Base-by-base conservation (phyloP, 148 eudicot species). In the Fagopyrum homotropicum region DNA sequence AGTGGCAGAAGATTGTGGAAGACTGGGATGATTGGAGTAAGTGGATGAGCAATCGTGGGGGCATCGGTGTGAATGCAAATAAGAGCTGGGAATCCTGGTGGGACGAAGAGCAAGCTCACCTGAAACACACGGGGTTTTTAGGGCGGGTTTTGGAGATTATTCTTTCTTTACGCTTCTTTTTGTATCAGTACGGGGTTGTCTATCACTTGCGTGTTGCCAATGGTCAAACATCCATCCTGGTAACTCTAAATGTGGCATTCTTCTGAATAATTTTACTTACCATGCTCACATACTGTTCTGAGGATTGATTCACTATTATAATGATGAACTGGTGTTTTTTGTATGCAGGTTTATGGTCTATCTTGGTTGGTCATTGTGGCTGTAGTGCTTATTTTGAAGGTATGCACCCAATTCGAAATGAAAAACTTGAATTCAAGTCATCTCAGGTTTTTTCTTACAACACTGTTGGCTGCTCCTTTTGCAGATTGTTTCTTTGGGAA, bases 331-430 rank as follows among this genome's bases (percentile, higher is more conserved):
- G 40, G 3, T 1, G 3, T 16, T 70, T 46, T 26, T 51, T 40
- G 56, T 81, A 35, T 80, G 66, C 86, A 91, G 96, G 87, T 87
- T 26, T 91, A 91, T 77, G 92, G 84, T 75, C 72, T 91, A 72
- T 91, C 96, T 50, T 91, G 96, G 96, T 84, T 91, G 5, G 96
- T 91, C 75, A 89, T 91, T 82, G 87, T 78, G 78, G 91, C 90
- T 43, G 86, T 84, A 57, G 89, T 89, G 76, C 77, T 86, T 73
- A 73, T 91, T 75, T 73, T 91, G 73, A 91, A 91, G 91, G 96
- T 86, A 74, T 8, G 35, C 15, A 40, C 35, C 47, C 73, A 10
- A 4, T 45, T 69, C 26, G 10, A 26, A 16, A 45, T 22, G 2
- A 46, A 19, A 72, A 70, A 17, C 6, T 17, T 26, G 2, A 17